Base-by-base conservation (phyloP, 225 moss, liverwort and hornwort genomes). In the Bryoerythrophyllum caledonicum region DNA sequence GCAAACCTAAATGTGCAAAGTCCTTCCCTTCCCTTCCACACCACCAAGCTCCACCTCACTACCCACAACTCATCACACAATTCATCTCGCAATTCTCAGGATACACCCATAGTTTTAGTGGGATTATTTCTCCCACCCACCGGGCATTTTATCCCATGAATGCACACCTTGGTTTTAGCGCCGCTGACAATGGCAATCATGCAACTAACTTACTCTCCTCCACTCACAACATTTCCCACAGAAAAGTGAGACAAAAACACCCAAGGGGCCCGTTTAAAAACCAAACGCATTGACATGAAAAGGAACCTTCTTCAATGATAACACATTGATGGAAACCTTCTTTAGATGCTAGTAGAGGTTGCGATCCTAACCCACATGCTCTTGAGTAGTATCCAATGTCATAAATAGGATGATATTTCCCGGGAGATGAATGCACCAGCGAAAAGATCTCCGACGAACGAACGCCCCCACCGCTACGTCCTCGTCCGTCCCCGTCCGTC, bases 331-430 rank as follows among this genome's bases (percentile, higher is more conserved):
- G 61, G 13, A 38, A 73, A 34, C 32, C 73, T 34, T 61, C 61
- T 62, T 49, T 49, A 15, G 49, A 62, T 5, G 73, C n/a, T n/a
- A n/a, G n/a, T n/a, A n/a, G n/a, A n/a, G n/a, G n/a, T 15, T 46
- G 60, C 23, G 21, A 72, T 73, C 61, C 61, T 17, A 61, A 62
- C 49, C 73, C 49, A 60, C 28, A 48, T 72, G 46, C 72, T 72
- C 30, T 16, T 8, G 3, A 46, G 48, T 46, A 23, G 61, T 0
- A 72, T 61, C 72, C 34, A 5, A 23, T 15, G 72, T 48, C 27
- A 44, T 44, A 20, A 38, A 70, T 57, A 25, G 10, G 56, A 56
- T 57, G 40, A 46, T 14, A 44, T 4, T 71, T 27, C 5, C 1
- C 8, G 8, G 17, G 1, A 49, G 48, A 49, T 19, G 48, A 19